Evolutionary conservation across 805 yeast genomes (phyloP).

Genomic region (Jamesozyma lodderae): DNA sequence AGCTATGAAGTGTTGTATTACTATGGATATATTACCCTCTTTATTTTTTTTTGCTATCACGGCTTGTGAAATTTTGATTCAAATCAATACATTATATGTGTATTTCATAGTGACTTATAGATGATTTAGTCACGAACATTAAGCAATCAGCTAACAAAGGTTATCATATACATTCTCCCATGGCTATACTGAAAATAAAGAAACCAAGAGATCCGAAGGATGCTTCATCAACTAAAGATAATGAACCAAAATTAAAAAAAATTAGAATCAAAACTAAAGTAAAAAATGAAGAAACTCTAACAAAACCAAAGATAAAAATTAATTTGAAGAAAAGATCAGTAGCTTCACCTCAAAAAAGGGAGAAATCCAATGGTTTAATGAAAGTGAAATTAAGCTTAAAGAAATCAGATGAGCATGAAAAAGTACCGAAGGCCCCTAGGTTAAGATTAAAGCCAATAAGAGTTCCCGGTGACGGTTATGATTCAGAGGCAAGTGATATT

Average conservation of each 20-base stretch:
- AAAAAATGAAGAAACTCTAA: conserved; percentile 7
- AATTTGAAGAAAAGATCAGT: conserved; percentile 14
- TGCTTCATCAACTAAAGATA: conserved; percentile 5
- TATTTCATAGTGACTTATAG: no score
- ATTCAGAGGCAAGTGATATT: conserved; percentile 89
- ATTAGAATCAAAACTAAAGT: conserved; percentile 15
- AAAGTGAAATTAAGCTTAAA: conserved; percentile 21
- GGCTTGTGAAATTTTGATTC: no score
- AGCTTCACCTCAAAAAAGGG: background rate
- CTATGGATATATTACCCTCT: no score
- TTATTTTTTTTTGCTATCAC: no score
- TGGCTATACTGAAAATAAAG: conserved; percentile 26
- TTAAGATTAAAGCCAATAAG: conserved; percentile 52
- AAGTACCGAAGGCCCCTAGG: conserved; percentile 32
- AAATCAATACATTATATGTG: no score
- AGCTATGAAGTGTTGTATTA: no score
- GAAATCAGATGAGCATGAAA: conserved; percentile 23
- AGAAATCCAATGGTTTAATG: conserved; percentile 7
- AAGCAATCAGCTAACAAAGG: no score
- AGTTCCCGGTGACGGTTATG: conserved; percentile 91
- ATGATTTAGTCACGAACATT: no score
- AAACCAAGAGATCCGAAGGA: conserved; percentile 16
- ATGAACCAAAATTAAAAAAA: conserved; percentile 18
- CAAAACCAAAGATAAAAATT: conserved; percentile 13
- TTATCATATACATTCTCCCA: conserved; percentile 2